Evolutionary conservation across 176 grass and related monocot species (phyloP).

Genomic region (Musa beccarii): DNA sequence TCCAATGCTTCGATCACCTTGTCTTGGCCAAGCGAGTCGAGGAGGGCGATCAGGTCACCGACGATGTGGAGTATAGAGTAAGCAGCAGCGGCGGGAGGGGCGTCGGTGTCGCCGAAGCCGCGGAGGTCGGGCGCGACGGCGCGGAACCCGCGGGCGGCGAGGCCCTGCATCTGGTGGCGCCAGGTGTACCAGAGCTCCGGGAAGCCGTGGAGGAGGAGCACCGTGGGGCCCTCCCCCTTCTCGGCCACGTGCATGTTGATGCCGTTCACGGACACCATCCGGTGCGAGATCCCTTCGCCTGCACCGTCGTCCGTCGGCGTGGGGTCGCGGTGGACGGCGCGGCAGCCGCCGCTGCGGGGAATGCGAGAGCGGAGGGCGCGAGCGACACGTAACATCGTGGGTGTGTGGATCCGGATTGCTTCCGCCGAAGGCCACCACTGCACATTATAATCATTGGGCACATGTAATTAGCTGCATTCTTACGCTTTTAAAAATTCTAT

Average conservation of each 20-base stretch:
- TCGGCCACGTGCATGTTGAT: conserved; percentile 13
- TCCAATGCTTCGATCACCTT: neutral
- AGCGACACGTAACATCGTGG: neutral
- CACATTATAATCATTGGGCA: no score
- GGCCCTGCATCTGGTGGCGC: conserved; percentile 7
- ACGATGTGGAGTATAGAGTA: conserved; percentile 8
- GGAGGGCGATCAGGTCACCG: conserved; percentile 7
- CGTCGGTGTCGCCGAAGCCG: conserved; percentile 9
- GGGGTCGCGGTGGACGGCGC: neutral
- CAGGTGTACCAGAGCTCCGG: conserved; percentile 18
- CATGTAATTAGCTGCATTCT: no score
- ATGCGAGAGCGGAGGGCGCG: neutral
- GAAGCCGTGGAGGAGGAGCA: conserved; percentile 11
- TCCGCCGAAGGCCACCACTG: no score
- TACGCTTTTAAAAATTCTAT: no score
- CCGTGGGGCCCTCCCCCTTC: conserved; percentile 8
- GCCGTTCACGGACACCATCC: neutral
- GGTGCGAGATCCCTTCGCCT: neutral
- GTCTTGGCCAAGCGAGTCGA: conserved; percentile 12
- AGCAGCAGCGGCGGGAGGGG: neutral
- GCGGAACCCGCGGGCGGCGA: neutral
- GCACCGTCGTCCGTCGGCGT: neutral
- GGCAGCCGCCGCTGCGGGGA: no score
- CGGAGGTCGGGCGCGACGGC: conserved; percentile 17
- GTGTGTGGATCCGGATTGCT: no score